phyloP scores from a whole-genome alignment of 768 basidiomycete species.

The Sporobolomyces roseus region DNA sequence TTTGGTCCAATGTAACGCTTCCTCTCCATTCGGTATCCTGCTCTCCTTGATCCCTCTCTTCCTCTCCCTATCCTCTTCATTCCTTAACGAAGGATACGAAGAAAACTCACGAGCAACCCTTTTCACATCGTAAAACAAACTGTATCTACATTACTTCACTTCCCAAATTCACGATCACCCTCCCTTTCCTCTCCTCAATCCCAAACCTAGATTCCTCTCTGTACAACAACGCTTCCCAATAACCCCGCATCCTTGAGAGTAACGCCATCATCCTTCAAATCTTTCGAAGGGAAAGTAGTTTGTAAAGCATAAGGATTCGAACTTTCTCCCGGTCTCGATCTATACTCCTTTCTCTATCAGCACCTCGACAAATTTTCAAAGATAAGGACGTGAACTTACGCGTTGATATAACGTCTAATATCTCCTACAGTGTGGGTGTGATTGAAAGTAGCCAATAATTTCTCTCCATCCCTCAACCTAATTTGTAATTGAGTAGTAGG shows the following conservation, averaged over 20 bases:
- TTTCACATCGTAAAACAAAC: no score
- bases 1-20: no score
- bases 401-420: slow-evolving; percentile 79
- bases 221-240: slow-evolving; percentile 77
- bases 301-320: slow-evolving; percentile 68
- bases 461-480: slow-evolving; percentile 81
- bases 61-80: no score
- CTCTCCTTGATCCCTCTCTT: no score
- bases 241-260: slow-evolving; percentile 72
- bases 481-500: slow-evolving; percentile 89
- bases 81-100: no score
- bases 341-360: slow-evolving; percentile 48
- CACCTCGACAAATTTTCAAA: not conserved
- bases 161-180: no score
- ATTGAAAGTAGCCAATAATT: slow-evolving; percentile 82
- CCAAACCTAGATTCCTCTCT: slow-evolving; percentile 54
- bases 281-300: slow-evolving; percentile 81
- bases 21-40: no score
- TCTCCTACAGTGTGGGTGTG: slow-evolving; percentile 82
- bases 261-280: slow-evolving; percentile 60
- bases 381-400: slow-evolving; percentile 57
- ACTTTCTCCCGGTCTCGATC: slow-evolving; percentile 66
- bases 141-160: no score
- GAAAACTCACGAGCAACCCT: no score
- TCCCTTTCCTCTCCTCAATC: not conserved